phyloP scores from a whole-genome alignment of 2,329 filamentous ascomycete genomes.

The Xylaria sp. region DNA sequence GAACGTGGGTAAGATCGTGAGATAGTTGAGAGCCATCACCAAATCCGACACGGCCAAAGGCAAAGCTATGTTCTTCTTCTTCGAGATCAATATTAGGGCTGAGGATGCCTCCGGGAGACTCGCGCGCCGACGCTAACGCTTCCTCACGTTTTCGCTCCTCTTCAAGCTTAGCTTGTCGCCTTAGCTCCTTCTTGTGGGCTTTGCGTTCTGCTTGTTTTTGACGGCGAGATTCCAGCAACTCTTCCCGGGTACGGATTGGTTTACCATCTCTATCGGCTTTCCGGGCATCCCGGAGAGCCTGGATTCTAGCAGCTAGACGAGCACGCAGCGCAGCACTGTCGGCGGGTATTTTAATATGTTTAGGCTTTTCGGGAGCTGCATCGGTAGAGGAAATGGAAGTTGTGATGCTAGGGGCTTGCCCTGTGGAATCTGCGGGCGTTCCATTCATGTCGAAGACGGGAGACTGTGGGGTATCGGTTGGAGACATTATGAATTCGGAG shows the following conservation, averaged over 20 bases:
- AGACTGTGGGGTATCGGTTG: constrained; percentile 65
- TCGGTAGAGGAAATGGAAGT: constrained; percentile 77
- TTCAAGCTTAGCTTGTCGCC: constrained; percentile 80
- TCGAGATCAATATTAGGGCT: constrained; percentile 63
- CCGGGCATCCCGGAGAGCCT: constrained; percentile 82
- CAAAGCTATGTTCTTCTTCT: constrained; percentile 73
- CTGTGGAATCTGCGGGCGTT: constrained; percentile 53
- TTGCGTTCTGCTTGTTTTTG: constrained; percentile 88
- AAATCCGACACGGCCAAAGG: constrained; percentile 93
- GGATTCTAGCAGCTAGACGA: constrained; percentile 83
- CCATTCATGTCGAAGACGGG: constrained; percentile 68
- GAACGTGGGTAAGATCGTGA: constrained; percentile 69
- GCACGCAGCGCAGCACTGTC: constrained; percentile 80
- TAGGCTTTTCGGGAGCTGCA: constrained; percentile 69
- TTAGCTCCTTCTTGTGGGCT: constrained; percentile 86
- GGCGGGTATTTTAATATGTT: constrained; percentile 73
- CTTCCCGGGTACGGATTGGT: constrained; percentile 85
- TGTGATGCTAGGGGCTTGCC: constrained; percentile 64
- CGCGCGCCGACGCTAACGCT: constrained; percentile 67
- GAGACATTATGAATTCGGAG: constrained; percentile 45
- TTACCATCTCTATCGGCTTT: constrained; percentile 90
- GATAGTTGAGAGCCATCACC: constrained; percentile 84
- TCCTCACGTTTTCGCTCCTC: constrained; percentile 75
- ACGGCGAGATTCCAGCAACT: constrained; percentile 88
- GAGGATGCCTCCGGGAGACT: constrained; percentile 67